Evolutionary conservation across 2,329 filamentous ascomycete species (phyloP), one percentile per base, ranked within the genome.

Genomic region (Pseudogymnoascus sp.): DNA sequence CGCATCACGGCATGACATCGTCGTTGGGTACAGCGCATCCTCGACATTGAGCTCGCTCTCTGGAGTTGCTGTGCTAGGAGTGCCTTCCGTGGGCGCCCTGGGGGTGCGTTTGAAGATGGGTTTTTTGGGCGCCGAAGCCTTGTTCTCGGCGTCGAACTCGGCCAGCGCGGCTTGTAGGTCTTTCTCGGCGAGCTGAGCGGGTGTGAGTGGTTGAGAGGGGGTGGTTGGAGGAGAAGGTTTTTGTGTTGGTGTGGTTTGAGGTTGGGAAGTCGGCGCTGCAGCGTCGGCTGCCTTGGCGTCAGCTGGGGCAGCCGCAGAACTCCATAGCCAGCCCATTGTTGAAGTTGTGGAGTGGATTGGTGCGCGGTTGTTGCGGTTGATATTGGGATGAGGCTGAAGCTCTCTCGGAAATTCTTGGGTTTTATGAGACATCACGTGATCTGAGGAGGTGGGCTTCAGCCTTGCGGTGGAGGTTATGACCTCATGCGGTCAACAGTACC

Each of bases 1-100:
- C 67, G 91, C 88, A 63, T 86, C 81, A 58, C 89, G 87, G 78
- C 94, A 97, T 69, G 88, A 92, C 86, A 97, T 94, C 58, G 80
- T 83, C 39, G 84, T 85, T 0, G 90, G 90, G 63, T 94, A 88
- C 57, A 90, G 78, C 63, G 85, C 82, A 65, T 89, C 83, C 65
- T 85, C 81, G 61, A 88, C 72, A 61, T 79, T 37, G 65, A 60
- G 45, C 61, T 37, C 35, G 55, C 35, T 59, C 38, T 59, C 23
- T 26, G 34, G 39, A 45, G 37, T 23, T 58, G 35, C 30, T 15
- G 60, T 15, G 35, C 37, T 3, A 5, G 34, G 48, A 6, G 35
- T 12, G n/a, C 4, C 34, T 1, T 57, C 39, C 55, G 33, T 58
- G 35, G 60, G 72, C 26, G 59, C 26, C 18, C 41, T 34, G 57